phyloP scores from a whole-genome alignment of 176 grass and related monocot genomes.

The Secale cereale region DNA sequence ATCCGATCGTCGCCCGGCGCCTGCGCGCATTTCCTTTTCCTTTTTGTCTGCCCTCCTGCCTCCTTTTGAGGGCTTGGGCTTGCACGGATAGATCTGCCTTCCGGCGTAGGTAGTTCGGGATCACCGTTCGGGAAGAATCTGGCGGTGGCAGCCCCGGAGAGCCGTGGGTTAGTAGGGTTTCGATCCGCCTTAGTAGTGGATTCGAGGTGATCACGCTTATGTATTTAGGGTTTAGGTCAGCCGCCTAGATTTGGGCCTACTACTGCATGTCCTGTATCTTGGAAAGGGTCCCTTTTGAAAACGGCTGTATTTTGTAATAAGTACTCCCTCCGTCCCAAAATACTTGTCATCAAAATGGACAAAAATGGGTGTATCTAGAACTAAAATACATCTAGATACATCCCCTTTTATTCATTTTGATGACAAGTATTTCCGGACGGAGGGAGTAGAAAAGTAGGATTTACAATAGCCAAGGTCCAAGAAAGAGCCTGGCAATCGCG shows the following conservation, averaged over 20 bases:
- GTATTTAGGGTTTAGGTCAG: constrained; percentile 35
- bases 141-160: not conserved
- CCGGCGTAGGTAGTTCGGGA: not conserved
- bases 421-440: no score
- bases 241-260: not conserved
- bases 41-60: not conserved
- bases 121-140: not conserved
- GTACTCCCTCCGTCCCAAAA: no score
- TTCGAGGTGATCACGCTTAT: not conserved
- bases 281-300: no score
- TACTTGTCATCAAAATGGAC: no score
- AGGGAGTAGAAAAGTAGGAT: not conserved
- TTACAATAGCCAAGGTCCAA: not conserved
- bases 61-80: not conserved
- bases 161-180: not conserved
- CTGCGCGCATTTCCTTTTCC: no score
- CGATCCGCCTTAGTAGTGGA: not conserved
- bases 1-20: constrained; percentile 3
- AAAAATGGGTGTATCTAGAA: no score
- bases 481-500: not conserved
- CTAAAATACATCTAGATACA: no score
- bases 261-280: not conserved
- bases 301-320: no score
- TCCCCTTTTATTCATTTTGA: no score
- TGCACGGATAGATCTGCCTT: constrained; percentile 19